Conservation (phyloP, 1,284 basidiomycete species). For the Phenoliferia sp. region DNA sequence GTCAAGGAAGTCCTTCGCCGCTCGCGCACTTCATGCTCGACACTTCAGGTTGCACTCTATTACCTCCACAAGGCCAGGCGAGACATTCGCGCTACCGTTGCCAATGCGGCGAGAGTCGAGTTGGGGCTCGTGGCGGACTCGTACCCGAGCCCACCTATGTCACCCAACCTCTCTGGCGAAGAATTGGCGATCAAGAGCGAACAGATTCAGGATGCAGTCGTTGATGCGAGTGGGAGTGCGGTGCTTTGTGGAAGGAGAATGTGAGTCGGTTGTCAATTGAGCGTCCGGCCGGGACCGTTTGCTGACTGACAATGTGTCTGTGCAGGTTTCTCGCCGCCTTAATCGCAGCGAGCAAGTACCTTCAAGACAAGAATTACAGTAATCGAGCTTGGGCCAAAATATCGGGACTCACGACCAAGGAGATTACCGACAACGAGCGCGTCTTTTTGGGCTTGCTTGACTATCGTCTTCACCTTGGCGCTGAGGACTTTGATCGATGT, state of each 20-base stretch:
- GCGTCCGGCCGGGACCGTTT: not conserved
- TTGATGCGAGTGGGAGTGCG: conserved; percentile 41
- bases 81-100: conserved; percentile 31
- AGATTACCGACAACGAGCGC: conserved; percentile 46
- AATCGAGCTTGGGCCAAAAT: conserved; percentile 82
- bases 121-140: not conserved
- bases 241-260: conserved; percentile 79
- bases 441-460: conserved; percentile 44
- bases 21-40: conserved; percentile 36
- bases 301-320: not conserved
- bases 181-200: not conserved
- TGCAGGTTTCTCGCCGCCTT: conserved; percentile 69
- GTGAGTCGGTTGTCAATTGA: not conserved
- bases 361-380: conserved; percentile 86
- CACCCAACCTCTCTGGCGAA: not conserved
- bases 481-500: conserved; percentile 33
- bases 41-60: conserved; percentile 38
- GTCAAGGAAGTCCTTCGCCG: conserved; percentile 38
- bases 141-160: not conserved
- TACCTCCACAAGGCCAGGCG: conserved; percentile 38
- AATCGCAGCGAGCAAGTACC: conserved; percentile 84
- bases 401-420: conserved; percentile 43
- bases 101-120: not conserved
- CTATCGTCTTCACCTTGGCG: conserved; percentile 44
- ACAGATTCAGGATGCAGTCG: not conserved